phyloP scores from a whole-genome alignment of 2,329 filamentous ascomycete species.

The Colletotrichum endophyticum region DNA sequence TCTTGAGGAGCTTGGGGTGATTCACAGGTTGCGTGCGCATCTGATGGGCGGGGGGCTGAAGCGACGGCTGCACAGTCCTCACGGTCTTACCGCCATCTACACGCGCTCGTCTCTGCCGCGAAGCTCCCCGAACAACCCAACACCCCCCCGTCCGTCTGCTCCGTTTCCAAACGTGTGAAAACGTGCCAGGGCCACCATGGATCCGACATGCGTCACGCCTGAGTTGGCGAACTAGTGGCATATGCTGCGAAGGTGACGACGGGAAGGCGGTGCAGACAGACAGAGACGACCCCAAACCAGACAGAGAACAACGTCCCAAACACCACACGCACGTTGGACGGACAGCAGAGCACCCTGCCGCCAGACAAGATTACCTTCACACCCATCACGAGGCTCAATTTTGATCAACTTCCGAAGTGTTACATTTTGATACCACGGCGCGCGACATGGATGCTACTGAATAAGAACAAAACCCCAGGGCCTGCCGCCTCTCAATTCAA shows the following conservation, averaged over 20 bases:
- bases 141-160: background rate
- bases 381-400: slow-evolving; percentile 4
- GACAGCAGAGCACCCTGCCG: background rate
- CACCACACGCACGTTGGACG: background rate
- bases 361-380: slow-evolving; percentile 4
- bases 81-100: slow-evolving; percentile 2
- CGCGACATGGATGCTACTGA: background rate
- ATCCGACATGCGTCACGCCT: background rate
- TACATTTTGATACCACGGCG: background rate
- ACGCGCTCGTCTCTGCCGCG: background rate
- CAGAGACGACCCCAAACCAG: background rate
- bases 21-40: background rate
- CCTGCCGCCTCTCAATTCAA: background rate
- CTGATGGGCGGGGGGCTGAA: slow-evolving; percentile 1
- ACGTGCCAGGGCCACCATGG: background rate
- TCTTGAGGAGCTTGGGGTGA: background rate
- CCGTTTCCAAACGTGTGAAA: background rate
- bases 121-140: background rate
- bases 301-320: background rate
- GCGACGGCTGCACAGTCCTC: background rate
- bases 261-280: background rate
- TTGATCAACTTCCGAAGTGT: slow-evolving; percentile 7
- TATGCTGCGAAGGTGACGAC: background rate
- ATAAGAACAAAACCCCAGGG: background rate
- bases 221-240: background rate